Base-by-base conservation (phyloP, 2,329 filamentous ascomycete species). In the Tolypocladium sp. region DNA sequence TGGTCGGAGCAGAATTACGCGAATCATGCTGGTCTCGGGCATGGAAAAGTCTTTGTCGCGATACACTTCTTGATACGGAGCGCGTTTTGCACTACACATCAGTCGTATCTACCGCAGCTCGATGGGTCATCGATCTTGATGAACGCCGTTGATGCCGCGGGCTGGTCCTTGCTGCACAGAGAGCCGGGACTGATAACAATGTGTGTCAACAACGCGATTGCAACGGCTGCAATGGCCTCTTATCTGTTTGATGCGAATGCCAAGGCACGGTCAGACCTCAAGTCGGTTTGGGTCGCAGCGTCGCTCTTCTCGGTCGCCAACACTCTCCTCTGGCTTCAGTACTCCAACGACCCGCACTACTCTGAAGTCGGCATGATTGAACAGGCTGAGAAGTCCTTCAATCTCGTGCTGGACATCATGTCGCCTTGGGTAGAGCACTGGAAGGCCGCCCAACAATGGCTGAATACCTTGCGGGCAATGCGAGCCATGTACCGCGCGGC, bases 31-130 rank as follows among this genome's bases (percentile, higher is more conserved):
- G 56, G n/a, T 3, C 57, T 68, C 2, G 64, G 66, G 20, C 61
- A 63, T 3, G 63, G 46, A 10, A 61, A 56, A 27, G 12, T 41
- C 1, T 68, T 66, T 54, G 60, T 66, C 10, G 63, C 64, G 13
- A 66, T 66, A 59, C 65, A 68, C 8, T 63, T 68, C 20, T 59
- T 68, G 12, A 56, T 67, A 1, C 56, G 57, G 27, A 64, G 64
- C 27, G 63, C 65, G 25, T 46, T 55, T 9, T 68, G 65, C 49
- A 60, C 66, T 2, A 63, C 65, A 2, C 65, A 67, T 37, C 66
- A 68, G 56, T 62, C 61, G 46, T 68, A 68, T 42, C 56, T 68
- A 7, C 66, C 66, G 13, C 66, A 68, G 2, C 41, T 64, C 20
- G 59, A 61, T 0, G 40, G 59, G 2, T 67, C 61, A 40, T 65